Base-by-base conservation (phyloP, 2,329 filamentous ascomycete genomes). In the Colletotrichum tofieldiae region DNA sequence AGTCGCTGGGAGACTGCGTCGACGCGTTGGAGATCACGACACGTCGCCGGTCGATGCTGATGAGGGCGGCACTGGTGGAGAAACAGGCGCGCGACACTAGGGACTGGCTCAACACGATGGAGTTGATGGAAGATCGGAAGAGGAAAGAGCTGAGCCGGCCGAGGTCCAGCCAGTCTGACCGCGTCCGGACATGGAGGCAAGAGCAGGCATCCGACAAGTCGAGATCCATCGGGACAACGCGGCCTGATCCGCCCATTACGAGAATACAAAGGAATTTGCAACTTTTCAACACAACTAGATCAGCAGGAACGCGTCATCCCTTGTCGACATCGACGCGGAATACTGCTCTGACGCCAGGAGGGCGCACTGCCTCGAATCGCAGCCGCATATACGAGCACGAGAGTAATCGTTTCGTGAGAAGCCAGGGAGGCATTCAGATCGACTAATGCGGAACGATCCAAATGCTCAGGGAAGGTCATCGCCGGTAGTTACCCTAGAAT, bases 361-460 rank as follows among this genome's bases (percentile, higher is more conserved):
- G 55, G n/a, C 55, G 55, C 20, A 58, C 55, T 7, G 55, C 55
- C n/a, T 58, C 55, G n/a, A 58, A 58, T 14, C 55, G 55, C n/a
- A 58, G 55, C 55, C 55, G 55, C 1, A 14, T 7, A 3, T 58
- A 58, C 55, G 55, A 58, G n/a, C 55, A 29, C 14, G 37, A 58
- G 14, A 58, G 55, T 6, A 35, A 58, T 16, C 55, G 55, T 2
- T 26, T 39, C 32, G 55, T 58, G 37, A 23, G n/a, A 5, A 58
- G 32, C 37, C 35, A 26, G n/a, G 55, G 55, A 14, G 12, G n/a
- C 35, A 37, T 35, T 0, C 20, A 18, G 6, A 20, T 41, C 14
- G 51, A 54, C 51, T 58, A 12, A 26, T 49, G n/a, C 1, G n/a
- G 3, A 23, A 23, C 14, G 2, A 11, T 11, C 0, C 1, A 3